Evolutionary conservation across 768 basidiomycete species (phyloP), one percentile per base, ranked within the genome.

Genomic region (Russula vinacea): DNA sequence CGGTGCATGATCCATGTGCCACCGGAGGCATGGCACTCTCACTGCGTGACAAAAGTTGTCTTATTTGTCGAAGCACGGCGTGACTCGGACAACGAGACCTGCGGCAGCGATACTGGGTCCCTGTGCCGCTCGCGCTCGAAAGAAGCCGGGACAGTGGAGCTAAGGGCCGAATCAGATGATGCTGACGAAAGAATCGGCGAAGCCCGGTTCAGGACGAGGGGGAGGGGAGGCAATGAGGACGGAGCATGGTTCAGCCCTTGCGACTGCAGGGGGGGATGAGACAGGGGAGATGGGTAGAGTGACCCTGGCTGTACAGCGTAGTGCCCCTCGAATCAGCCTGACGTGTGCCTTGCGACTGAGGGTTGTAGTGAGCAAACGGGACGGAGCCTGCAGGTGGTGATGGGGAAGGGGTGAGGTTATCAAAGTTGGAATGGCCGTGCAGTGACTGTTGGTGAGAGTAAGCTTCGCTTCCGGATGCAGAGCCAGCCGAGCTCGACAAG

Each of bases 281-380:
- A 79, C 39, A 81, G 74, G 19, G 82, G 81, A n/a, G 85, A 85
- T 22, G 85, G 78, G 29, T 78, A 76, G 62, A 65, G 59, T 33
- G 64, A 60, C 29, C 59, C 55, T 9, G 59, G 35, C 40, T 65
- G 64, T 32, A 61, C 59, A 29, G 64, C 13, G 40, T 65, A 72
- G 22, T 68, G 70, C 74, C 64, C 61, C 68, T 54, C 56, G 70
- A 60, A 50, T 67, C 66, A 35, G 68, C 74, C 65, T 39, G 74
- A 66, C 69, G 77, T 69, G 71, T 74, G 68, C 71, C 72, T 77
- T 60, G 64, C 45, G 67, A 61, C 9, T 67, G 68, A 11, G 76
- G 76, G 29, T 77, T 72, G 67, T 88, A 88, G 62, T 86, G 84
- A 49, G 83, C 79, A 73, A 87, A 88, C 64, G 76, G 83, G 73